These are phyloP conservation scores for Talaromyces verruculosus DNA, from an alignment of 2,329 filamentous ascomycete genomes.

Conservation along the genomic window DNA sequence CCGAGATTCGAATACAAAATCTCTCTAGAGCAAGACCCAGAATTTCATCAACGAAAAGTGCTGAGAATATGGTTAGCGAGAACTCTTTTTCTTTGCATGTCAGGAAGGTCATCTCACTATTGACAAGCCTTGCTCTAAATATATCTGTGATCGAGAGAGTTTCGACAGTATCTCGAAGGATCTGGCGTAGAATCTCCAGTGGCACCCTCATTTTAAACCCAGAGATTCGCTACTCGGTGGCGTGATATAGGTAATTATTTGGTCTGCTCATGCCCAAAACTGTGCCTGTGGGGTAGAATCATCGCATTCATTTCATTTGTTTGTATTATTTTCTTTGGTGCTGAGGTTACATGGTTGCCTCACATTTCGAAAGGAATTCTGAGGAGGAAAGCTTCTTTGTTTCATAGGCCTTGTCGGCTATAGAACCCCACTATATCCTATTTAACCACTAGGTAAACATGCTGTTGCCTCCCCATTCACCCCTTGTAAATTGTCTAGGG, in stretches of 20 bases:
- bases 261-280: not conserved
- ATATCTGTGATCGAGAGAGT: not conserved
- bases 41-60: not conserved
- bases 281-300: not conserved
- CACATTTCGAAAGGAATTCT: not conserved
- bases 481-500: no score
- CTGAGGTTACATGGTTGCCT: not conserved
- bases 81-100: not conserved
- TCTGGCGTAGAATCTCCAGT: not conserved
- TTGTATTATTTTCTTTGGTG: not conserved
- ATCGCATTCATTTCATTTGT: not conserved
- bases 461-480: not conserved
- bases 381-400: not conserved
- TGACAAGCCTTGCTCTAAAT: not conserved
- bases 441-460: not conserved
- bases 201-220: not conserved
- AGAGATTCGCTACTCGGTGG: not conserved
- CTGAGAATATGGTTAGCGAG: not conserved
- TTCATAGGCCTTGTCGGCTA: not conserved
- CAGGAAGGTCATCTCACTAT: not conserved
- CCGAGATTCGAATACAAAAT: not conserved
- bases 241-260: not conserved
- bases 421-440: not conserved
- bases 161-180: not conserved
- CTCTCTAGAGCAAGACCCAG: not conserved